These are phyloP conservation scores for Lineolata rhizophorae DNA, from an alignment of 495 filamentous ascomycete genomes.

Conservation along the genomic window DNA sequence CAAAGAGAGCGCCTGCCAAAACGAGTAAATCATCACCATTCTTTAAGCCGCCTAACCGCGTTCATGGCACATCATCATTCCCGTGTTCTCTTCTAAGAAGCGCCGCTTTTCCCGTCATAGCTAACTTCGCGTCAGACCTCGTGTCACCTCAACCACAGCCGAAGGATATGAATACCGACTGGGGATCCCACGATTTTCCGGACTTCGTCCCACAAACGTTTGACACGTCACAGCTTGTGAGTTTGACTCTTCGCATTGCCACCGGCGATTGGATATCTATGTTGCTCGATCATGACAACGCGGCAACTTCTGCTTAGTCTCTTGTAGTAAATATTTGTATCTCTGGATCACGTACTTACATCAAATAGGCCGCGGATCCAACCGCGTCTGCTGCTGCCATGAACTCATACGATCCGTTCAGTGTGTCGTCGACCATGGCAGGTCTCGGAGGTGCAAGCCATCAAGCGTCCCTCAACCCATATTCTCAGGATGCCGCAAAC, in stretches of 20 bases:
- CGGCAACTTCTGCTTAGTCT: too few species aligned
- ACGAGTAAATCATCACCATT: constrained; percentile 2
- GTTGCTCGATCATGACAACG: too few species aligned
- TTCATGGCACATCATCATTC: too few species aligned
- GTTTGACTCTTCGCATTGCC: constrained; percentile 8
- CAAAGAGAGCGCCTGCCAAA: constrained; percentile 25
- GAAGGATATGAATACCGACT: constrained; percentile 27
- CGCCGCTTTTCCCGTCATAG: constrained; percentile 8
- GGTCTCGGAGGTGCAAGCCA: constrained; percentile 3
- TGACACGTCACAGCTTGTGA: constrained; percentile 29
- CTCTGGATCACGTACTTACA: too few species aligned
- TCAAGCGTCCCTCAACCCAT: constrained; percentile 10
- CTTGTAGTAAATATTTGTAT: too few species aligned
- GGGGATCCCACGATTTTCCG: constrained; percentile 37
- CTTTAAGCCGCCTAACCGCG: too few species aligned
- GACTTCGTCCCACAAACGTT: constrained; percentile 71
- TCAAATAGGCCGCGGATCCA: constrained; percentile 6
- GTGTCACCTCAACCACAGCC: constrained; percentile 28
- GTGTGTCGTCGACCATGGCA: not conserved
- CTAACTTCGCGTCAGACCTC: constrained; percentile 19
- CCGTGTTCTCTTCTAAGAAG: too few species aligned
- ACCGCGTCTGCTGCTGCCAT: constrained; percentile 7
- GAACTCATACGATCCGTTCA: constrained; percentile 9
- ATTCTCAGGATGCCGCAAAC: constrained; percentile 27
- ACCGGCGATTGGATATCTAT: too few species aligned